Base-by-base conservation (phyloP, 2,329 filamentous ascomycete species). In the Cyclaneusma minus region DNA sequence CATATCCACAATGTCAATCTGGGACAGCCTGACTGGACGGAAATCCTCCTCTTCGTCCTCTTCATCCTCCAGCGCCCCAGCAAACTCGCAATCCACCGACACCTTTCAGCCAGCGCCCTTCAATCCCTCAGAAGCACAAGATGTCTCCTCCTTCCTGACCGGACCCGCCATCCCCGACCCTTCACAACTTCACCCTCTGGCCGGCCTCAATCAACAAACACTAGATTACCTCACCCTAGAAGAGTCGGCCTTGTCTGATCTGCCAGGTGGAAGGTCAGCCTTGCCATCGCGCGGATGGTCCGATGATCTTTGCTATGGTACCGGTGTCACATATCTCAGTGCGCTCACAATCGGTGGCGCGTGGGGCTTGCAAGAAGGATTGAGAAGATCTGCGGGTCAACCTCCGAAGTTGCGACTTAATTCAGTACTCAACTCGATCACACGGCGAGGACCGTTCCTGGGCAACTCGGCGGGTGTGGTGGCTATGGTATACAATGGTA, bases 261-360 rank as follows among this genome's bases (percentile, higher is more conserved):
- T 92, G 12, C 84, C 85, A 25, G 85, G 84, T 45, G 68, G 74
- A 32, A 79, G 81, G 50, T 91, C 87, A 22, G 78, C 85, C 29
- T 68, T 98, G 29, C 89, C 91, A 22, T 94, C 85, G 30, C 77
- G 89, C 51, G 89, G 89, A 50, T 98, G 92, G 73, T 92, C 85
- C 34, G 89, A 98, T 50, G 89, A 98, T 52, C 70, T 98, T 33
- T 95, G 89, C 58, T 98, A 98, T 52, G 89, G 91, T 47, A 91
- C 89, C 13, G 89, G 89, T 43, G 75, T 87, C 35, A 93, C 84
- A 48, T 98, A 98, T 50, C 63, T 98, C 33, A 62, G 80, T n/a
- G 89, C 80, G 5, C 61, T 98, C 43, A 68, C 77, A 21, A 50
- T 91, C 39, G 89, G 89, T 52, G 89, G 89, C 39, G 75, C 71